phyloP scores from a whole-genome alignment of 768 basidiomycete genomes.

The Hemileccinum impolitum region DNA sequence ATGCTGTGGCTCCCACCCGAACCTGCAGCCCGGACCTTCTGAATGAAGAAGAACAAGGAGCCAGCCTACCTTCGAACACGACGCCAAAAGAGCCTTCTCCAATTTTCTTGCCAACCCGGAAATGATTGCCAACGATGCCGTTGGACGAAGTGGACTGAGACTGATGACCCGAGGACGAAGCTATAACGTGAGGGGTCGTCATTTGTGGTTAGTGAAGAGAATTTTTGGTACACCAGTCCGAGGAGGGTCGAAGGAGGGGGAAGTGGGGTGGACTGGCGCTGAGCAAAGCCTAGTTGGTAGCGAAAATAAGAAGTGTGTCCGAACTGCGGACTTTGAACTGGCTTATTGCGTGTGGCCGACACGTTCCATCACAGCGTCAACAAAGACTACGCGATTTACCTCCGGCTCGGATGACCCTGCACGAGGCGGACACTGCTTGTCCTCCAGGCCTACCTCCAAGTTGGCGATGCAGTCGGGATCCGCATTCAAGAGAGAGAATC shows the following conservation, averaged over 20 bases:
- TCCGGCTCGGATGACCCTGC: background rate
- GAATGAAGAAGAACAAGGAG: background rate
- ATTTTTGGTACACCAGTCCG: constrained; percentile 29
- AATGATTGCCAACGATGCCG: constrained; percentile 77
- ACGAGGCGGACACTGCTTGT: background rate
- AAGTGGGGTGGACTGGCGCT: constrained; percentile 20
- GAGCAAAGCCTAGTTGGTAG: constrained; percentile 18
- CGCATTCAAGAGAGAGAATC: background rate
- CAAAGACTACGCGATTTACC: constrained; percentile 1
- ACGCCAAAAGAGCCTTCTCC: constrained; percentile 99
- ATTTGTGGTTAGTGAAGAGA: constrained; percentile 34
- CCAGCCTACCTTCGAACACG: constrained; percentile 83
- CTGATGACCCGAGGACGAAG: constrained; percentile 70
- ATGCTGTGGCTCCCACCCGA: constrained; percentile 4
- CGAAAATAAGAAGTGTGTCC: constrained; percentile 28
- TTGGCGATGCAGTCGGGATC: background rate
- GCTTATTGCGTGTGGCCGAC: constrained; percentile 22
- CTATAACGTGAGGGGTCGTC: constrained; percentile 83
- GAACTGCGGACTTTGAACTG: constrained; percentile 34
- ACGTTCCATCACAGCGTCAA: constrained; percentile 23
- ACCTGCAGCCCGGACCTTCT: background rate
- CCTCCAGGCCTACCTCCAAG: background rate
- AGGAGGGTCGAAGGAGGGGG: constrained; percentile 22
- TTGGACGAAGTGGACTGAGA: constrained; percentile 60
- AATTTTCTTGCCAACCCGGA: constrained; percentile 96